These are phyloP conservation scores for Carex myosuroides DNA, from an alignment of 176 grass and related monocot species.

Conservation along the genomic window DNA sequence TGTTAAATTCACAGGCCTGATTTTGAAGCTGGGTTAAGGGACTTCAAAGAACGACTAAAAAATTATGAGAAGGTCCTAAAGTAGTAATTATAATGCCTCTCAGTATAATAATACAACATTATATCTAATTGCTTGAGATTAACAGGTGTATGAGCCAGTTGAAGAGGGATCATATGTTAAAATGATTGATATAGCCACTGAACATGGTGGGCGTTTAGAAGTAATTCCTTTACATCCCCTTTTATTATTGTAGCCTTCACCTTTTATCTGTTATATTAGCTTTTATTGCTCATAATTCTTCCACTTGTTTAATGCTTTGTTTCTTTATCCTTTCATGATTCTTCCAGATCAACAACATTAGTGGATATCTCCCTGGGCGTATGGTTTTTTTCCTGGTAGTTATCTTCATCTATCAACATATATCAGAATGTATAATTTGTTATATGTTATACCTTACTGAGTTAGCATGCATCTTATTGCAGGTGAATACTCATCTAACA, in stretches of 20 bases:
- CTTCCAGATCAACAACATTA: conserved; percentile 89
- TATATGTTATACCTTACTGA: conserved; percentile 6
- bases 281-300: neutral
- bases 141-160: conserved; percentile 82
- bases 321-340: conserved; percentile 20
- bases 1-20: conserved; percentile 50
- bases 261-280: conserved; percentile 3
- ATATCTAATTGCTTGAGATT: neutral
- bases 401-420: conserved; percentile 13
- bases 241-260: neutral
- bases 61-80: conserved; percentile 90
- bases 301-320: conserved; percentile 5
- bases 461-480: conserved; percentile 28
- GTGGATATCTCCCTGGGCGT: conserved; percentile 89
- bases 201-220: conserved; percentile 71
- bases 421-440: neutral
- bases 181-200: conserved; percentile 96
- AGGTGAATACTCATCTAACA: conserved; percentile 98
- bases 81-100: conserved; percentile 21
- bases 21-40: conserved; percentile 87
- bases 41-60: conserved; percentile 83
- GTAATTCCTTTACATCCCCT: conserved; percentile 33
- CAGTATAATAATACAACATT: conserved; percentile 8
- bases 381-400: conserved; percentile 98
- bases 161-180: conserved; percentile 97